Base-by-base conservation (phyloP, 169 alveolate species). In the Plasmodium sp. region DNA sequence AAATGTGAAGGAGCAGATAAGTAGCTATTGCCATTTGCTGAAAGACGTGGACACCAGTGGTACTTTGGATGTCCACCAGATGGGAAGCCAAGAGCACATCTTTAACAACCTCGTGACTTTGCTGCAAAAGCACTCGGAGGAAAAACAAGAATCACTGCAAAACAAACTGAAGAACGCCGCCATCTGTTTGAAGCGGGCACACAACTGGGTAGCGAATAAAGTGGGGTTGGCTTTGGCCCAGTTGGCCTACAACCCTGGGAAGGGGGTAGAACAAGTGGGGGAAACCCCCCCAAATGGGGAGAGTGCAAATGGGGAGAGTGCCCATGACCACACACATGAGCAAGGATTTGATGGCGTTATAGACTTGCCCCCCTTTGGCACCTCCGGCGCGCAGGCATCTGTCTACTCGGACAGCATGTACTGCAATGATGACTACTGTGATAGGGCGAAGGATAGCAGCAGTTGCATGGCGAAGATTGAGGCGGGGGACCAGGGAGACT, bases 11-110 rank as follows among this genome's bases (percentile, higher is more conserved):
- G 75, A 3, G 36, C 54, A 81, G 54, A 9, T 81, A 36, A 6
- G 22, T 0, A 48, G 54, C 4, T 81, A 81, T 51, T 81, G 88
- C 56, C 12, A 9, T 3, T 0, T 36, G 3, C 0, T 81, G 67
- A 81, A 33, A 6, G 79, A 54, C 31, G 9, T 81, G 67, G 88
- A 81, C 36, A 7, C 88, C 39, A 81, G 41, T 12, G 88, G 88
- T 12, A 36, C 54, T 1, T 18, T 81, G 67, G 88, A 81, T 0
- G 31, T 3, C 39, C 54, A 27, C 34, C 33, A 81, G 7, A 2
- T 51, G n/a, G 88, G 77, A 1, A 81, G 18, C 3, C 31, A n/a
- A 12, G 77, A 27, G 10, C 80, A 81, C 22, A 7, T 81, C 18
- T 51, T 16, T 27, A 5, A 16, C 18, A 81, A 81, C 9, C 62